Base-by-base conservation (phyloP, 495 filamentous ascomycete species). In the Aspergillus conjunctus region DNA sequence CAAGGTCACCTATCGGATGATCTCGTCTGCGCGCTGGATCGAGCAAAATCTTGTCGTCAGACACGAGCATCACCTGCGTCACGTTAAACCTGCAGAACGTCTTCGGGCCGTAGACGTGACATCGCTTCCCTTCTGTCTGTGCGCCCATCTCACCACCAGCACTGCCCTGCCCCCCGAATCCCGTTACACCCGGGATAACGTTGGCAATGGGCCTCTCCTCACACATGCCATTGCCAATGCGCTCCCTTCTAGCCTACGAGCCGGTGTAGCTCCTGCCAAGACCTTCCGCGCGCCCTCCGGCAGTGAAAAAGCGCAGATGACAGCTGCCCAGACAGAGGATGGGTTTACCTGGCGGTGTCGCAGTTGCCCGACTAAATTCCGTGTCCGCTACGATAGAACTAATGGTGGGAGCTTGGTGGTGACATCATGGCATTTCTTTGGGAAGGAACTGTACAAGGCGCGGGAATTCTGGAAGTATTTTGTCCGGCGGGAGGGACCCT, bases 291-390 rank as follows among this genome's bases (percentile, higher is more conserved):
- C 3, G 5, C 14, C 45, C 1, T 11, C 43, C 4, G 12, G 43
- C 1, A 20, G 26, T 5, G 52, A 61, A 17, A 11, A 51, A 21
- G 32, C 22, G 20, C 52, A 61, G 33, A 56, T 61, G 52, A 22
- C 9, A 15, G 46, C 15, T 0, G 48, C 32, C 3, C 45, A 52
- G 18, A 18, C 18, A 0, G 45, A 53, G 9, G 12, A 1, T 3
- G 34, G 18, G n/a, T 57, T 52, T 21, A 11, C 46, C 5, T 62
- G 34, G 46, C 33, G 54, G 7, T 57, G 59, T 56, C 53, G 53
- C 18, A 48, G 46, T 17, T 62, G 59, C 18, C 53, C 53, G 5
- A 62, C 59, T 0, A 57, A 62, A 20, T 56, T 62, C 49, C 46
- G 34, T 0, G 59, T 56, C 18, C 26, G 41, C 1, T 56, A 32